A percentile compares a stretch with the other conserved stretches of the same genome.
Conservation (phyloP, 176 grass and related monocot species). For the Juncus inflexus region DNA sequence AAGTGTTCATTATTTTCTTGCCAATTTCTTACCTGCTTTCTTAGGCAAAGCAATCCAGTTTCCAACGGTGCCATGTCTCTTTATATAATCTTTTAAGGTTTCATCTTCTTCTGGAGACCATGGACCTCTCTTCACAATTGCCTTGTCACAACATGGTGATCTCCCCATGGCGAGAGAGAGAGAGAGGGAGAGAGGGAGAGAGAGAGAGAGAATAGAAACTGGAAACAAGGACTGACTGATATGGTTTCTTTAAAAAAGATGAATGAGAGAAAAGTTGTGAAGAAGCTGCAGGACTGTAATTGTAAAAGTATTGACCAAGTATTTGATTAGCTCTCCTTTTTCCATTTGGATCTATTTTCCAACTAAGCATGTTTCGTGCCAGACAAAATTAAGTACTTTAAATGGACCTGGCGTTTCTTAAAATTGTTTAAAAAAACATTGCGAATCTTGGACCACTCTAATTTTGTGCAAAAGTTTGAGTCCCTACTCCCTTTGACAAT, state of each 20-base stretch:
- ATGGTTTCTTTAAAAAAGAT: not conserved
- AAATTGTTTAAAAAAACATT: too few species aligned
- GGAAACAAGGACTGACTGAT: not conserved
- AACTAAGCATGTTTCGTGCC: slow-evolving; percentile 1
- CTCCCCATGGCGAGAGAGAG: slow-evolving; percentile 50
- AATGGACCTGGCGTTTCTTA: slow-evolving; percentile 17
- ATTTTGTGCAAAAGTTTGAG: too few species aligned
- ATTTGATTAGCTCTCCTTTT: slow-evolving; percentile 5
- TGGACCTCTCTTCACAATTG: slow-evolving; percentile 72
- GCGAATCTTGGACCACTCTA: too few species aligned
- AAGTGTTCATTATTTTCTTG: not conserved
- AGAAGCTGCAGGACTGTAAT: not conserved
- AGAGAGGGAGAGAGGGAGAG: not conserved
- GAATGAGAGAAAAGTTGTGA: slow-evolving; percentile 17
- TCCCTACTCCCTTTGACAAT: too few species aligned
- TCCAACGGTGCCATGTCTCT: slow-evolving; percentile 55
- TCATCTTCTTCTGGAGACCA: slow-evolving; percentile 91
- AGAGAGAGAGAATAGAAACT: slow-evolving; percentile 1
- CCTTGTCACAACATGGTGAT: slow-evolving; percentile 83
- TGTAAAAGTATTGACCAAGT: slow-evolving; percentile 24
- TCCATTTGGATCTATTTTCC: slow-evolving; percentile 6
- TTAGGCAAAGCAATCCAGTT: slow-evolving; percentile 82
- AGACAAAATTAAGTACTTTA: not conserved
- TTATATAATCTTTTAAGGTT: slow-evolving; percentile 51
- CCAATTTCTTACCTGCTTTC: slow-evolving; percentile 43